Evolutionary conservation across 208 protist genomes (phyloP).

Genomic region (Trypanosoma vivax): DNA sequence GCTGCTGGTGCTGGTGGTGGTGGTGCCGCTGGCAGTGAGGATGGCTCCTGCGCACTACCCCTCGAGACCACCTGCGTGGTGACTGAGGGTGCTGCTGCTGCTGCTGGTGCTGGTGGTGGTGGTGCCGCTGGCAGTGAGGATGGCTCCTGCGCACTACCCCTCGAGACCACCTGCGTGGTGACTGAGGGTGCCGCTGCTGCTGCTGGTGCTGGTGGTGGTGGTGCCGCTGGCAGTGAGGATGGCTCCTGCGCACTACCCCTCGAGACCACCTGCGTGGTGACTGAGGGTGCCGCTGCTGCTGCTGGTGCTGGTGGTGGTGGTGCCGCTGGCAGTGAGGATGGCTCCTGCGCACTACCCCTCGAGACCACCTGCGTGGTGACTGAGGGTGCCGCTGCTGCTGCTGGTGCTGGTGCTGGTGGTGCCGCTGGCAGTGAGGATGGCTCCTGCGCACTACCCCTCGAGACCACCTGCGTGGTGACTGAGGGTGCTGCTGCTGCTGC

Average conservation of each 20-base stretch:
- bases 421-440: not conserved
- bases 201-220: constrained; percentile 7
- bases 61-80: not conserved
- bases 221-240: not conserved
- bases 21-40: not conserved
- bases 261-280: not conserved
- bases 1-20: constrained; percentile 6
- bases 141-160: constrained; percentile 11
- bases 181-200: constrained; percentile 12
- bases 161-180: not conserved
- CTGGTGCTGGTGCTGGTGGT: constrained; percentile 18
- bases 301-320: constrained; percentile 5
- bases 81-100: constrained; percentile 4
- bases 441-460: constrained; percentile 10
- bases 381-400: constrained; percentile 14
- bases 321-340: constrained; percentile 13
- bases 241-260: not conserved
- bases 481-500: constrained; percentile 14
- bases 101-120: constrained; percentile 1
- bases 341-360: constrained; percentile 11
- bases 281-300: constrained; percentile 1
- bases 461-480: not conserved
- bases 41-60: not conserved
- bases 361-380: not conserved
- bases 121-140: constrained; percentile 15